Evolutionary conservation across 768 basidiomycete species (phyloP), one percentile per base, ranked within the genome.

Genomic region (Mycena haematopus): DNA sequence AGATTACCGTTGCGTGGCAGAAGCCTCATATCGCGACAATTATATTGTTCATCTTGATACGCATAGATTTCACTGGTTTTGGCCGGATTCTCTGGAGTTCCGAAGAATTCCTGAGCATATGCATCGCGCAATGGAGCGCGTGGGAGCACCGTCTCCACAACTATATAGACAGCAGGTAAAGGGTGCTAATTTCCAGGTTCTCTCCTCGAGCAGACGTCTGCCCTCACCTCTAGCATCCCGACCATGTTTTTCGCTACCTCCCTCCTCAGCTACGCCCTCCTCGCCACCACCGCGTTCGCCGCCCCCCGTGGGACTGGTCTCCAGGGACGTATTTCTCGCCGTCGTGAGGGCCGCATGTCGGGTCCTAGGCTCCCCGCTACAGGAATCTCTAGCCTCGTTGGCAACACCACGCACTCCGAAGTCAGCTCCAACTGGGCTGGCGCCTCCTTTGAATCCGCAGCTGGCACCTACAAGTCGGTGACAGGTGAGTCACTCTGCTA

Each of bases 391-490:
- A 51, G 44, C 53, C 36, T 58, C 24, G 15, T 58, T 22, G 21
- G 29, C n/a, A 58, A 64, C 58, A 36, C 15, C 40, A 29, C 63
- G 17, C 57, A 64, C 53, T 53, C 59, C 51, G 71, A 70, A 65
- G 74, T 71, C 72, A 73, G 71, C 67, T 62, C 66, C 29, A 77
- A 77, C 74, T 78, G 77, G 77, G 68, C 77, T 42, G 76, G 77
- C 35, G 75, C 74, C 24, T 73, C 75, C 44, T 73, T 69, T 60
- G 69, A 70, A 56, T 62, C 71, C 27, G 47, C 68, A 55, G 50
- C 66, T 8, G 73, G 66, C 52, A 77, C 74, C 27, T 77, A 64
- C 74, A 74, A 72, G 68, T 68, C 72, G 29, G 75, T 77, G n/a
- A 77, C 65, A 15, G 60, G 59, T 8, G 19, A 44, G 38, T 54